Evolutionary conservation across 176 grass and related monocot genomes (phyloP).

Genomic region (Chrysopogon serrulatus): DNA sequence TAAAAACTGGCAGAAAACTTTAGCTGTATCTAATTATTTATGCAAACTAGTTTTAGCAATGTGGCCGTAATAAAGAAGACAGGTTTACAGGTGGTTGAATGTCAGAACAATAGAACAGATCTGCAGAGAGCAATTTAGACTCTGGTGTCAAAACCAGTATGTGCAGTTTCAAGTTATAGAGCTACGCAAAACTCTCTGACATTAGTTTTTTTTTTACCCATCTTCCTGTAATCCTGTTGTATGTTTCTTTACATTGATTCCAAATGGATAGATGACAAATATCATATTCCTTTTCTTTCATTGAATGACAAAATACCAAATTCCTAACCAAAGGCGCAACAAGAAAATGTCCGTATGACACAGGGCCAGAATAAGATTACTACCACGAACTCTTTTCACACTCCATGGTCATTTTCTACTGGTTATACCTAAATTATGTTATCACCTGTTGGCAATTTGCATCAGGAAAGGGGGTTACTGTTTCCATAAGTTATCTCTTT

Average conservation of each 20-base stretch:
- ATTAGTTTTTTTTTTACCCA: not conserved
- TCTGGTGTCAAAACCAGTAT: not conserved
- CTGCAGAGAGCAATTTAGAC: not conserved
- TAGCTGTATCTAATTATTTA: too few relatives aligned
- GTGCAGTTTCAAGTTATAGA: not conserved
- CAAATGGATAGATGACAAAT: not conserved
- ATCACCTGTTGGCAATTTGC: slow-evolving; percentile 5
- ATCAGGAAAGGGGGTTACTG: not conserved
- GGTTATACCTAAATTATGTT: not conserved
- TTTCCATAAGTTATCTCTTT: slow-evolving; percentile 4
- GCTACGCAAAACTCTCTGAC: not conserved
- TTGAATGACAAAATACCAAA: not conserved
- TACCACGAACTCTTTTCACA: not conserved
- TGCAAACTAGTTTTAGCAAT: not conserved
- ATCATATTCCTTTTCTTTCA: not conserved
- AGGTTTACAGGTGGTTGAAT: not conserved
- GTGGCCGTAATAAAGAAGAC: not conserved
- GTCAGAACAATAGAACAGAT: not conserved
- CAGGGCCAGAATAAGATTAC: not conserved
- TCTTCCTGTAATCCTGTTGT: not conserved
- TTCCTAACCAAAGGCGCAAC: slow-evolving; percentile 3
- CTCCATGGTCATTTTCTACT: not conserved
- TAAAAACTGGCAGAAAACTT: not conserved
- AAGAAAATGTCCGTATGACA: not conserved
- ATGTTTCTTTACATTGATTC: not conserved